A percentile compares a stretch with the other conserved stretches of the same genome.
Conservation (phyloP, 2,329 filamentous ascomycete species). For the Aspergillus pseudoglaucus region DNA sequence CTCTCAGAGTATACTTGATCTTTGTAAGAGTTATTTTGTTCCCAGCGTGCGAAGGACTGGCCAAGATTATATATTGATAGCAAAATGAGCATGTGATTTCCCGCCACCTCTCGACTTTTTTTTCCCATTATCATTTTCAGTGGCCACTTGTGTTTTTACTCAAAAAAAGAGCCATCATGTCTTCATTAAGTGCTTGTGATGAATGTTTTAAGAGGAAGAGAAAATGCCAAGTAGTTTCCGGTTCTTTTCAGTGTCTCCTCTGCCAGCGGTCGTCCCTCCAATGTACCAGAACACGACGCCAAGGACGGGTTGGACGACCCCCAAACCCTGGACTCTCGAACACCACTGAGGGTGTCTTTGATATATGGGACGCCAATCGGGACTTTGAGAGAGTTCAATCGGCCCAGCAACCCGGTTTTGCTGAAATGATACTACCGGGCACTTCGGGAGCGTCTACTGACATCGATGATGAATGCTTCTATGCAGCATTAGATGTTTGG, state of each 20-base stretch:
- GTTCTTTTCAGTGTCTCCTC: neutral
- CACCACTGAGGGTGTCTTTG: neutral
- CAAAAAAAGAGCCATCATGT: neutral
- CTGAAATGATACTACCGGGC: neutral
- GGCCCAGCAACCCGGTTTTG: neutral
- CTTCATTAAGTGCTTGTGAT: conserved; percentile 1
- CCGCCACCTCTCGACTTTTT: no score
- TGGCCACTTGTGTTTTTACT: conserved; percentile 1
- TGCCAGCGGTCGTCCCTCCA: neutral
- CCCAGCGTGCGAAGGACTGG: no score
- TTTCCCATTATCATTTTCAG: neutral
- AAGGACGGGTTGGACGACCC: neutral
- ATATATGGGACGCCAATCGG: neutral
- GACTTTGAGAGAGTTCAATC: neutral
- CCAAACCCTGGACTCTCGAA: neutral
- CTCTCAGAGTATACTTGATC: no score
- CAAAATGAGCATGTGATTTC: no score
- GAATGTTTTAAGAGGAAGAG: conserved; percentile 1
- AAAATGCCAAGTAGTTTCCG: neutral
- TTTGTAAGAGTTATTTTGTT: no score
- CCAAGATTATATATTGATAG: no score
- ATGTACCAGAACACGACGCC: conserved; percentile 1
- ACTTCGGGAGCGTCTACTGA: neutral
- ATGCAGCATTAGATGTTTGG: conserved; percentile 3
- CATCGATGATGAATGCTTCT: conserved; percentile 1